Evolutionary conservation across 495 filamentous ascomycete species (phyloP).

Genomic region (Immersiella caudata): DNA sequence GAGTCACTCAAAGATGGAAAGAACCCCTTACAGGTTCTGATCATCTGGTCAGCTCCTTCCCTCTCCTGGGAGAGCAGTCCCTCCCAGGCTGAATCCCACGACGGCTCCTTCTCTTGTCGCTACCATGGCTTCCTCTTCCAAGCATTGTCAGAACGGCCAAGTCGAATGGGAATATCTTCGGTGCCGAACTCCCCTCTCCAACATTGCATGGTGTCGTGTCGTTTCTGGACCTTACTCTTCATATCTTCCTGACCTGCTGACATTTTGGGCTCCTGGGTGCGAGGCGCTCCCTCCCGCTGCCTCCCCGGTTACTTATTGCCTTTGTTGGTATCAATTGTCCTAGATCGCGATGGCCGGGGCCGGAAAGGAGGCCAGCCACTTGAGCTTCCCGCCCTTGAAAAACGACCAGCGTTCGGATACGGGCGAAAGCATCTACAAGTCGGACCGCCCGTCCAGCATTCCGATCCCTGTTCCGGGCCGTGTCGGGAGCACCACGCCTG

Average conservation of each 20-base stretch:
- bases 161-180: background rate
- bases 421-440: conserved; percentile 30
- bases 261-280: background rate
- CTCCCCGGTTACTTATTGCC: background rate
- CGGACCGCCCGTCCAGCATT: conserved; percentile 32
- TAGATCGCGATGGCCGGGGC: conserved; percentile 24
- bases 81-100: background rate
- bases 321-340: background rate
- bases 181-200: background rate
- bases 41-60: background rate
- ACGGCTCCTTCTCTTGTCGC: background rate
- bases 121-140: background rate
- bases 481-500: background rate
- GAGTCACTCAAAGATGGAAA: background rate
- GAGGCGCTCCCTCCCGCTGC: background rate
- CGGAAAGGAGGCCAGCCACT: conserved; percentile 19
- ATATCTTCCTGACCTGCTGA: background rate
- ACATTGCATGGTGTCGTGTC: background rate
- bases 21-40: background rate
- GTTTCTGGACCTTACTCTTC: background rate
- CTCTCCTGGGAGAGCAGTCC: background rate
- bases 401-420: conserved; percentile 21
- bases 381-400: conserved; percentile 23
- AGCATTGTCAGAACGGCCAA: background rate
- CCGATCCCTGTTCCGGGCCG: conserved; percentile 28